Evolutionary conservation across 2,329 filamentous ascomycete genomes (phyloP), one percentile per base, ranked within the genome.

Genomic region (Macroventuria anomochaeta): DNA sequence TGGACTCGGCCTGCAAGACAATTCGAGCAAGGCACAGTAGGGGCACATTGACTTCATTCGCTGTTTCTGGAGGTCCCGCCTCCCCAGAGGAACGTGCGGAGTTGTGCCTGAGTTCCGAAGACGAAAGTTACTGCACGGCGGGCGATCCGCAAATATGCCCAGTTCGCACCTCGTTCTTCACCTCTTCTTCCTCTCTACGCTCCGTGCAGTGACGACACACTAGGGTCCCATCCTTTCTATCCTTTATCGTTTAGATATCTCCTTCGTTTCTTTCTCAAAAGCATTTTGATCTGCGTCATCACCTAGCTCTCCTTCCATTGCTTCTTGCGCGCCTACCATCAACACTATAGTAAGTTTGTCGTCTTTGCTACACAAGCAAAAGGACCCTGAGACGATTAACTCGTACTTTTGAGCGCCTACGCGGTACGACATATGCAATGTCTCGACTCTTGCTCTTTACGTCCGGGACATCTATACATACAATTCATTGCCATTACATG

Each of bases 71-170:
- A 54, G 33, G 59, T 65, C 48, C 66, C 66, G 66, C 57, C 58
- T 67, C 64, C 64, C 62, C 63, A 67, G 56, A 64, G 62, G 63
- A 57, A 69, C 61, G 58, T 68, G 63, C 67, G 54, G 58, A 58
- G 46, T 65, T 68, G 54, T 71, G 64, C 63, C 55, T 61, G 60
- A 57, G 57, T 62, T 55, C 62, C 50, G 61, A 52, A 55, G 48
- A 48, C 60, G 41, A 57, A 40, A 60, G 58, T 54, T 63, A 62
- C 46, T 69, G 66, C 68, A 68, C 64, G 61, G 31, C 41, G 36
- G 64, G 58, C 65, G 68, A 70, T 70, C 69, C 63, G 59, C 64
- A 65, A 62, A 57, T 66, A 69, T 70, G 65, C 61, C 64, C 64
- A 66, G 58, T 51, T 59, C 57, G 55, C 64, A 61, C 57, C 55